These are phyloP conservation scores for Amanita inopinata DNA, from an alignment of 768 basidiomycete genomes.

Conservation along the genomic window DNA sequence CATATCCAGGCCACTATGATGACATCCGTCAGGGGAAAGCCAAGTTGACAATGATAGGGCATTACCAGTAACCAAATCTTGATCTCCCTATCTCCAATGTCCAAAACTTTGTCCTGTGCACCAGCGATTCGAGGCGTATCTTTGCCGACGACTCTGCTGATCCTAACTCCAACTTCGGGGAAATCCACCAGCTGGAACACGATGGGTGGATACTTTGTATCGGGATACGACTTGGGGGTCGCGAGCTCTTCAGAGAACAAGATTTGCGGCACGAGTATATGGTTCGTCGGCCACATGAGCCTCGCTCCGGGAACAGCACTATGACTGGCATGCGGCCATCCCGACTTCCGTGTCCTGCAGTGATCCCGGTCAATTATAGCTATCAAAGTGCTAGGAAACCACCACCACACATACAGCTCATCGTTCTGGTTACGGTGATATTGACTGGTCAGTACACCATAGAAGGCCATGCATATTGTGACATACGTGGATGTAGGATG, in stretches of 20 bases:
- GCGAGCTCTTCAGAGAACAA: constrained; percentile 13
- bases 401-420: background rate
- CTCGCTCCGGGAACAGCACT: background rate
- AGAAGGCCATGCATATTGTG: background rate
- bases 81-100: constrained; percentile 11
- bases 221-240: constrained; percentile 6
- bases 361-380: background rate
- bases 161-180: constrained; percentile 22
- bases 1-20: constrained; percentile 43
- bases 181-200: constrained; percentile 19
- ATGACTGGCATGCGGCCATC: background rate
- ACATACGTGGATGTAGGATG: background rate
- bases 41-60: background rate
- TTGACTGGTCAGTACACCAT: background rate
- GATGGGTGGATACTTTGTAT: constrained; percentile 18
- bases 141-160: constrained; percentile 18
- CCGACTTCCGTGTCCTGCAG: background rate
- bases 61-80: constrained; percentile 7
- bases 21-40: too few relatives aligned
- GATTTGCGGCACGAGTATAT: constrained; percentile 19
- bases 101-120: constrained; percentile 15
- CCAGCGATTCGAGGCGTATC: constrained; percentile 14
- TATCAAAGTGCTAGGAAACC: background rate
- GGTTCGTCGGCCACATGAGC: constrained; percentile 15
- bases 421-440: background rate